Evolutionary conservation across 2,329 filamentous ascomycete species (phyloP).

Genomic region (Penicillium brevicompactum): DNA sequence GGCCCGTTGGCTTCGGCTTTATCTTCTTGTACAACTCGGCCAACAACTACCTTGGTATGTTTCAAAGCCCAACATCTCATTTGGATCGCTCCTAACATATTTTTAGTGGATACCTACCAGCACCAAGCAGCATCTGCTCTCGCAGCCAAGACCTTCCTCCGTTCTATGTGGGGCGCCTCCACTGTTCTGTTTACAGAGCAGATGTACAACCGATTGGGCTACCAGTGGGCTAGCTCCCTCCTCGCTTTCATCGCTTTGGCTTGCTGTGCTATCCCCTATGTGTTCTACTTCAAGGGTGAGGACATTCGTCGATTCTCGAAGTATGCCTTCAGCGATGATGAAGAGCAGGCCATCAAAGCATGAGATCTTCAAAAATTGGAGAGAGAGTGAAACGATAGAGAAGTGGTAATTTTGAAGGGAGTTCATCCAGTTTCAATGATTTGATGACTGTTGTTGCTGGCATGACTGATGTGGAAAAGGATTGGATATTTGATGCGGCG

Average conservation of each 20-base stretch:
- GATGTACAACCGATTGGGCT: slow-evolving; percentile 72
- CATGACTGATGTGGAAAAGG: slow-evolving; percentile 8
- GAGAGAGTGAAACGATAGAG: neutral
- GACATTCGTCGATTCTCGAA: slow-evolving; percentile 68
- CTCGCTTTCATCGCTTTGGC: slow-evolving; percentile 73
- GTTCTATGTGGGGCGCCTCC: slow-evolving; percentile 77
- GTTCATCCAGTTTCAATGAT: neutral
- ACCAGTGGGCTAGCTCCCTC: slow-evolving; percentile 75
- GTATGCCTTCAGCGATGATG: slow-evolving; percentile 68
- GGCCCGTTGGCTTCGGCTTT: slow-evolving; percentile 76
- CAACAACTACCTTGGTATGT: slow-evolving; percentile 67
- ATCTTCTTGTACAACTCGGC: slow-evolving; percentile 81
- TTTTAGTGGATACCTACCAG: slow-evolving; percentile 64
- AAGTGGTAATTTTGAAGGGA: neutral
- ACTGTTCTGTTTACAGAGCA: slow-evolving; percentile 79
- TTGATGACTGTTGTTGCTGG: neutral
- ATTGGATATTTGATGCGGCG: neutral
- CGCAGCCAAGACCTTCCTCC: slow-evolving; percentile 78
- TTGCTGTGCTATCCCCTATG: slow-evolving; percentile 79
- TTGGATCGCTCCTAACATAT: slow-evolving; percentile 11
- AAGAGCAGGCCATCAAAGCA: slow-evolving; percentile 43
- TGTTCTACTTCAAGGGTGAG: slow-evolving; percentile 79
- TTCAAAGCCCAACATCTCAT: neutral
- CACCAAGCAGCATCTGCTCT: slow-evolving; percentile 79
- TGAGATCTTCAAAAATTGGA: neutral